phyloP scores from a whole-genome alignment of 139 green algal genomes.

The Cymbomonas tetramitiformis region DNA sequence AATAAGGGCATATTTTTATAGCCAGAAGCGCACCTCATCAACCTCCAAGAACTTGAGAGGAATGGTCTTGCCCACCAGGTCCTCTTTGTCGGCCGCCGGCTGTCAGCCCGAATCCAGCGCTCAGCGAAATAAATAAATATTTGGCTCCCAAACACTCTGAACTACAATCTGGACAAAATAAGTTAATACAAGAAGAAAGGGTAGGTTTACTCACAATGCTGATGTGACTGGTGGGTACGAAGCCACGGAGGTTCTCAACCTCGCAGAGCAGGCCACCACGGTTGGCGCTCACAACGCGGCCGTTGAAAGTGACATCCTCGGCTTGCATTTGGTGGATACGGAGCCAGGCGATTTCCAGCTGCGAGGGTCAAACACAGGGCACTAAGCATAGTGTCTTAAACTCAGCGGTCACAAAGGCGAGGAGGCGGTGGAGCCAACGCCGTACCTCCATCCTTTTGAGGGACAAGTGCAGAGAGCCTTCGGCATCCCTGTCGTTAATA shows the following conservation, averaged over 20 bases:
- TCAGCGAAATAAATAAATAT: neutral
- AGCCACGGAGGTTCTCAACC: slow-evolving; percentile 57
- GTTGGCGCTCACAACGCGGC: slow-evolving; percentile 54
- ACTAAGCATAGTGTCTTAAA: neutral
- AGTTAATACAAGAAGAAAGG: no score
- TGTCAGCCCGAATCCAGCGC: neutral
- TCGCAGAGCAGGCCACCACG: slow-evolving; percentile 61
- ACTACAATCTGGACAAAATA: no score
- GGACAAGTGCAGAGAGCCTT: slow-evolving; percentile 57
- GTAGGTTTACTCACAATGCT: no score
- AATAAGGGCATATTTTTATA: no score
- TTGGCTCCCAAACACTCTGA: slow-evolving; percentile 6
- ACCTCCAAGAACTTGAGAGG: slow-evolving; percentile 86
- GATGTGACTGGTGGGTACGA: slow-evolving; percentile 61
- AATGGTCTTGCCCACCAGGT: slow-evolving; percentile 53
- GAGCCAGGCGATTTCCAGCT: slow-evolving; percentile 35
- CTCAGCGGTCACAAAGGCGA: neutral
- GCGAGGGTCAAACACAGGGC: neutral
- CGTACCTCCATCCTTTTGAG: slow-evolving; percentile 50
- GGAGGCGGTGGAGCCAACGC: neutral
- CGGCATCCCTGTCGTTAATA: slow-evolving; percentile 49
- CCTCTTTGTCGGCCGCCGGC: slow-evolving; percentile 11
- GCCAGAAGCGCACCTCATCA: no score
- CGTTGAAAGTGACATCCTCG: slow-evolving; percentile 63
- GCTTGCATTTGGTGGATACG: slow-evolving; percentile 35